phyloP scores from a whole-genome alignment of 179 eudicot genomes.

The Beta macrorhiza region DNA sequence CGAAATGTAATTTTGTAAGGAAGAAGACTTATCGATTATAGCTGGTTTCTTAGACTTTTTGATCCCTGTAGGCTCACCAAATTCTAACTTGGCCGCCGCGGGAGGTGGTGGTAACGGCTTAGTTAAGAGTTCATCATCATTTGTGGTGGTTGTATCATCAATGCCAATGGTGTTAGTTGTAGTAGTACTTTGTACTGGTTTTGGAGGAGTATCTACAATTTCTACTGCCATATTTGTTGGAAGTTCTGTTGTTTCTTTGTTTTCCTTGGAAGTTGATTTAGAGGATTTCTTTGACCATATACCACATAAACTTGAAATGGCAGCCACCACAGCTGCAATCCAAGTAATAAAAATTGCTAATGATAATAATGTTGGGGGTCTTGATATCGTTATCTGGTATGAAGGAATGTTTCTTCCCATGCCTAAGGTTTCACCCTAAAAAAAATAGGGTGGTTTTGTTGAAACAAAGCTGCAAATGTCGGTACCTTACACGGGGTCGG shows the following conservation, averaged over 20 bases:
- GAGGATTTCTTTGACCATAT: slow-evolving; percentile 28
- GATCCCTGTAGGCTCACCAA: slow-evolving; percentile 4
- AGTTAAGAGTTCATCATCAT: slow-evolving; percentile 11
- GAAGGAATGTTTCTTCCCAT: slow-evolving; percentile 59
- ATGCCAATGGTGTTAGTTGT: background rate
- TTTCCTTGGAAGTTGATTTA: background rate
- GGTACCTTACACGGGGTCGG: too few species aligned
- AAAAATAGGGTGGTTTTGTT: background rate
- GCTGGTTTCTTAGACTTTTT: background rate
- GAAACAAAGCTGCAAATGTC: background rate
- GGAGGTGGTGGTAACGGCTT: slow-evolving; percentile 62
- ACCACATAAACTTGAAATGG: slow-evolving; percentile 55
- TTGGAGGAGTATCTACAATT: slow-evolving; percentile 15
- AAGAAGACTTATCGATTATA: slow-evolving; percentile 38
- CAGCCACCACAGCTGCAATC: slow-evolving; percentile 36
- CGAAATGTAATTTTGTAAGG: slow-evolving; percentile 41
- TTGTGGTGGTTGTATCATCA: background rate
- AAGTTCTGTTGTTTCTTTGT: background rate
- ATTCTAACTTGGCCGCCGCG: slow-evolving; percentile 17
- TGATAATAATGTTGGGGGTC: slow-evolving; percentile 25
- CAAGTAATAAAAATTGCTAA: slow-evolving; percentile 29
- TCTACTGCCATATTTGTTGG: background rate
- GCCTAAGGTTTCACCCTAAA: slow-evolving; percentile 27
- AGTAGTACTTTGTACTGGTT: background rate
- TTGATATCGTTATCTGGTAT: slow-evolving; percentile 23